Conservation (phyloP, 352 stramenopile genomes). For the Phytophthora ramorum region DNA sequence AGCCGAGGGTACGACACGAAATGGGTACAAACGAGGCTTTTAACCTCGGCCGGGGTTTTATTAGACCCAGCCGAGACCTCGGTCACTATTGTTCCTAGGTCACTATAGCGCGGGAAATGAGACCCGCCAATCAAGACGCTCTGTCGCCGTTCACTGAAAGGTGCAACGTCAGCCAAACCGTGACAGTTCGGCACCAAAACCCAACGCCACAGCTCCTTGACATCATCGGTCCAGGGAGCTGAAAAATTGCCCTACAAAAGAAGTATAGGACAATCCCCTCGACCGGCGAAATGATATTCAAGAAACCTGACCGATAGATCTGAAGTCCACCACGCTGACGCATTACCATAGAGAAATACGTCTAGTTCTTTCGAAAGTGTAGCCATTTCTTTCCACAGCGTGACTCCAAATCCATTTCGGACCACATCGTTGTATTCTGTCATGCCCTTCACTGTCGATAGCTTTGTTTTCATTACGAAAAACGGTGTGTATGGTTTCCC, state of each 20-base stretch:
- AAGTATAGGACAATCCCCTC: background rate
- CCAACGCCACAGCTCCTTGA: too few relatives aligned
- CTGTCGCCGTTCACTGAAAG: too few relatives aligned
- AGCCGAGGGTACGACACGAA: too few relatives aligned
- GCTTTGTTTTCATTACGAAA: slow-evolving; percentile 2
- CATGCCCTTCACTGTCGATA: background rate
- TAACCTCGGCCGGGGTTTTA: too few relatives aligned
- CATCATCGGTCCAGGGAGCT: slow-evolving; percentile 2
- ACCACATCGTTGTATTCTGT: background rate
- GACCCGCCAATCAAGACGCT: too few relatives aligned
- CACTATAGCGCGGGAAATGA: too few relatives aligned
- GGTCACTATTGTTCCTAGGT: too few relatives aligned
- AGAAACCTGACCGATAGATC: background rate
- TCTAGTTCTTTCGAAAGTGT: background rate
- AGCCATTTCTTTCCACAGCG: slow-evolving; percentile 9
- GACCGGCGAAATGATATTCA: slow-evolving; percentile 7
- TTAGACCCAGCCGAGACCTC: too few relatives aligned
- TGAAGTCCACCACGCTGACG: background rate
- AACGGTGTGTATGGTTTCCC: slow-evolving; percentile 1
- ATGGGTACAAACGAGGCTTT: too few relatives aligned
- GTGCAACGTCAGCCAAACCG: too few relatives aligned
- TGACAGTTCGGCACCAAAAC: too few relatives aligned
- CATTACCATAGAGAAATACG: background rate
- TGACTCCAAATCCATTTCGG: slow-evolving; percentile 1
- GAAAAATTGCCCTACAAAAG: slow-evolving; percentile 7